A percentile compares a stretch with the other conserved stretches of the same genome.
Evolutionary conservation across 345 rosid species (phyloP).

Genomic region (Erucastrum elatum): DNA sequence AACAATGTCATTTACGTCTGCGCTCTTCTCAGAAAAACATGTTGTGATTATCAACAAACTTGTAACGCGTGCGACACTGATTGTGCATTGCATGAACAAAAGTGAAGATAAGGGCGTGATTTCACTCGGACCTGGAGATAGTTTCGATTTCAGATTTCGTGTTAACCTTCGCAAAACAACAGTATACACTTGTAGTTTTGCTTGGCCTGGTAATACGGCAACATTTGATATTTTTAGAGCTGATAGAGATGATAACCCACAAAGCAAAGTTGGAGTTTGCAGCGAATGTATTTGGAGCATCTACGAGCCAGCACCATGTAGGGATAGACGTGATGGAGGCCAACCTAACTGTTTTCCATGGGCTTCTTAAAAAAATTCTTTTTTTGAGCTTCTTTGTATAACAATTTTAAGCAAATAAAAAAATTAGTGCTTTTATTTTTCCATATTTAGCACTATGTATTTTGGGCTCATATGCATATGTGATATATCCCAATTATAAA

Average conservation of each 20-base stretch:
- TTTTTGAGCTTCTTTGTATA: background rate
- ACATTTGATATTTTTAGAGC: background rate
- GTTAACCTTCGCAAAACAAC: slow-evolving; percentile 2
- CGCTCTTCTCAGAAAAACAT: background rate
- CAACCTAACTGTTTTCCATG: slow-evolving; percentile 7
- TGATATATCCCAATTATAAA: background rate
- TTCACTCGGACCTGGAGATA: background rate
- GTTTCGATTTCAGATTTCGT: slow-evolving; percentile 18
- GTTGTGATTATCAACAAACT: background rate
- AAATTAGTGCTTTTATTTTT: background rate
- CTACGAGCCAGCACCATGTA: background rate
- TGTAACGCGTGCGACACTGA: background rate
- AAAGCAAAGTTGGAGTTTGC: background rate
- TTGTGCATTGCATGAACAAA: slow-evolving; percentile 15
- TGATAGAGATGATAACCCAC: background rate
- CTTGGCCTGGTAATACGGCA: background rate
- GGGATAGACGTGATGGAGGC: background rate
- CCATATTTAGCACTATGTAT: background rate
- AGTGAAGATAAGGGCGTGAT: background rate
- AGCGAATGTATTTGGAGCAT: background rate
- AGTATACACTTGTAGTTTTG: background rate
- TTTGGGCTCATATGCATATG: too few species aligned
- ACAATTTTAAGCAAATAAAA: background rate
- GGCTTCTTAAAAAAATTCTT: background rate
- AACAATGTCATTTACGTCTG: background rate